These are phyloP conservation scores for Nicotiana attenuata DNA, from an alignment of 257 asterid genomes.

Conservation along the genomic window DNA sequence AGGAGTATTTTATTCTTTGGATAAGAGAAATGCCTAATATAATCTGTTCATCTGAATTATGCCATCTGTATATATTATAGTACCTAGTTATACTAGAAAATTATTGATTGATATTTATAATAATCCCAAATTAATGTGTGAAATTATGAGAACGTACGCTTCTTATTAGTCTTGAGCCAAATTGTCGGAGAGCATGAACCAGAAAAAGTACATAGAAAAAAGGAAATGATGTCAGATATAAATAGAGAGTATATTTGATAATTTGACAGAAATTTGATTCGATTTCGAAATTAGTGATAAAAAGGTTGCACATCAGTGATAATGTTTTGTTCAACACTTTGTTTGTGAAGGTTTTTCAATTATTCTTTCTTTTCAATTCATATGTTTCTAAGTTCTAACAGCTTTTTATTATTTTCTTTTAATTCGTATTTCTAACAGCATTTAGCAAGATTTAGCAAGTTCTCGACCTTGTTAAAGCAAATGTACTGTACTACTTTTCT, in stretches of 20 bases:
- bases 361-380: no score
- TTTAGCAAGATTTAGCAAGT: background rate
- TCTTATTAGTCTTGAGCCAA: background rate
- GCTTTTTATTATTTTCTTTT: background rate
- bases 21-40: background rate
- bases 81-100: background rate
- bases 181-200: background rate
- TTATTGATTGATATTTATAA: background rate
- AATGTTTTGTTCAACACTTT: background rate
- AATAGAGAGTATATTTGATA: background rate
- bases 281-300: background rate
- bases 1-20: constrained; percentile 4
- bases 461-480: background rate
- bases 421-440: background rate
- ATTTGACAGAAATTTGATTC: background rate
- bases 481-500: background rate
- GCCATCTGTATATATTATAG: background rate
- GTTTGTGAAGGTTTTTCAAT: background rate
- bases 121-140: background rate
- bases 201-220: background rate
- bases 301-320: background rate
- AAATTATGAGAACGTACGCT: background rate
- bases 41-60: background rate
- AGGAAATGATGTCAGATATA: background rate
- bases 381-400: no score